Evolutionary conservation across 2,329 filamentous ascomycete species (phyloP).

Genomic region (Penicillium sp.): DNA sequence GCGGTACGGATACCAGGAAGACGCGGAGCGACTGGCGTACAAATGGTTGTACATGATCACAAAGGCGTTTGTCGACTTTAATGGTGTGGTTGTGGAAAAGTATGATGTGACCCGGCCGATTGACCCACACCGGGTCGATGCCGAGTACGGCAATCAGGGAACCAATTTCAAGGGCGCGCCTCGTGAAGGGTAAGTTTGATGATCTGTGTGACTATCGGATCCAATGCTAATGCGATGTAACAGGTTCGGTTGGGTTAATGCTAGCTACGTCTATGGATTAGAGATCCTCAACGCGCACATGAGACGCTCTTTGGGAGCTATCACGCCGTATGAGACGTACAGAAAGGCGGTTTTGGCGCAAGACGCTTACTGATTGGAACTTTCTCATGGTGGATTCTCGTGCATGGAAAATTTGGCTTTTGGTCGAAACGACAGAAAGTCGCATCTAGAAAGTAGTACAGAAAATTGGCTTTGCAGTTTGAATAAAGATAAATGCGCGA

Average conservation of each 20-base stretch:
- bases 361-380: constrained; percentile 18
- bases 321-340: constrained; percentile 84
- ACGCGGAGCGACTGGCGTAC: constrained; percentile 86
- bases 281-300: constrained; percentile 86
- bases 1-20: constrained; percentile 86
- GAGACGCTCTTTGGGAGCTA: constrained; percentile 79
- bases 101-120: constrained; percentile 91
- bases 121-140: constrained; percentile 90
- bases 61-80: constrained; percentile 97
- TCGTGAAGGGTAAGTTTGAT: constrained; percentile 77
- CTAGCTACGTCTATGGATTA: constrained; percentile 91
- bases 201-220: neutral
- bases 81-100: constrained; percentile 97
- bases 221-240: constrained; percentile 9
- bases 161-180: constrained; percentile 93
- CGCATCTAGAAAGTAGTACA: constrained; percentile 2
- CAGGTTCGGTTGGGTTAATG: constrained; percentile 98
- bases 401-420: neutral
- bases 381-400: neutral
- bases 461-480: neutral
- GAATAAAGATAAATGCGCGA: neutral
- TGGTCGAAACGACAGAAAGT: constrained; percentile 2
- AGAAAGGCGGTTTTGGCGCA: constrained; percentile 58
- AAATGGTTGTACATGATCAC: constrained; percentile 99
- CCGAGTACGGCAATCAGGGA: constrained; percentile 97